These are phyloP conservation scores for Claviceps pazoutovae DNA, from an alignment of 2,329 filamentous ascomycete genomes.

Conservation along the genomic window DNA sequence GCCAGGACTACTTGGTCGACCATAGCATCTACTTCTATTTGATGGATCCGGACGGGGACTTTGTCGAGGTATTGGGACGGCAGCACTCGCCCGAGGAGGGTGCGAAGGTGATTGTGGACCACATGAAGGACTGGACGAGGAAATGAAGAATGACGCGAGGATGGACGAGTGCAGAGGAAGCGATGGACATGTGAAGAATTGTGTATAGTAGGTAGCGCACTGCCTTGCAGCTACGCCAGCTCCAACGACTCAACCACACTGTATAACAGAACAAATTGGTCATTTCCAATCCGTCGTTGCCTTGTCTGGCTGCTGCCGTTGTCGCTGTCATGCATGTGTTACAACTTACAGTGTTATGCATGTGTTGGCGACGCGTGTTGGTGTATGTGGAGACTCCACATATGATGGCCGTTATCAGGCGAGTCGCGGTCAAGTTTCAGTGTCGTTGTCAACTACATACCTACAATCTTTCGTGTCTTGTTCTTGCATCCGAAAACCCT, in stretches of 20 bases:
- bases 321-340: too few species aligned
- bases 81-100: conserved; percentile 86
- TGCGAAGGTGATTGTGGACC: conserved; percentile 69
- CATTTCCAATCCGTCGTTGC: too few species aligned
- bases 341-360: too few species aligned
- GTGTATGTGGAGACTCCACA: too few species aligned
- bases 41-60: conserved; percentile 97
- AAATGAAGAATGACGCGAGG: background rate
- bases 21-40: conserved; percentile 99
- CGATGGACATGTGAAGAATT: background rate
- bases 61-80: conserved; percentile 89
- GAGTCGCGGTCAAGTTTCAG: too few species aligned
- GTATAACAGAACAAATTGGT: background rate
- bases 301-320: background rate
- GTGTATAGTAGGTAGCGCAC: background rate
- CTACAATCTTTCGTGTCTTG: too few species aligned
- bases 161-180: background rate
- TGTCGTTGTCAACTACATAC: too few species aligned
- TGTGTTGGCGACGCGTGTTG: too few species aligned
- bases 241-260: background rate
- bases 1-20: conserved; percentile 93
- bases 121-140: conserved; percentile 52
- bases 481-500: background rate
- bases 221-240: background rate
- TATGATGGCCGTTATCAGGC: too few species aligned